phyloP scores from a whole-genome alignment of 345 rosid genomes.

The Sonneratia caseolaris region DNA sequence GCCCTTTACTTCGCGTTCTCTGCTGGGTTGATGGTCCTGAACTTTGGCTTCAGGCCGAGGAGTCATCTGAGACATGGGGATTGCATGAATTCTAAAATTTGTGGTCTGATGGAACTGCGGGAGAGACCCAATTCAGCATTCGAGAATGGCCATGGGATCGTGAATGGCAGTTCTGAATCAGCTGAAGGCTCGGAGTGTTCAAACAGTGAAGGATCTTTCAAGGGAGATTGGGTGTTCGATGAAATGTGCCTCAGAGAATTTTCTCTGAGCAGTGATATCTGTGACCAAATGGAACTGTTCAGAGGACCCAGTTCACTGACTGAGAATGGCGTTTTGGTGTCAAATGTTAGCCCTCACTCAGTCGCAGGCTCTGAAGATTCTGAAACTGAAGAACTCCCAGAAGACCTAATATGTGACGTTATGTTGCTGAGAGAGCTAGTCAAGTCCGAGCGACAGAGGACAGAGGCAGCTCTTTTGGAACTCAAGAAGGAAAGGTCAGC shows the following conservation, averaged over 20 bases:
- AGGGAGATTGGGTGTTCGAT: background rate
- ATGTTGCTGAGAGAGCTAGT: conserved; percentile 45
- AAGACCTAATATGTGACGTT: conserved; percentile 48
- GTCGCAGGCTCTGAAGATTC: background rate
- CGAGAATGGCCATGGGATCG: background rate
- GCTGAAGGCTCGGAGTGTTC: background rate
- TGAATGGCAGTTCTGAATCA: background rate
- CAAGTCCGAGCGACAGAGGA: conserved; percentile 45
- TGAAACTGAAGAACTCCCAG: conserved; percentile 25
- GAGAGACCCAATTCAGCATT: background rate
- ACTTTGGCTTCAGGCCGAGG: background rate
- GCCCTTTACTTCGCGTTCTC: conserved; percentile 3
- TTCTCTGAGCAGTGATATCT: background rate
- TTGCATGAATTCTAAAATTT: background rate
- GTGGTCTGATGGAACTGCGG: conserved; percentile 2
- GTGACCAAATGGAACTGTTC: background rate
- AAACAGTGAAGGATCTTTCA: background rate
- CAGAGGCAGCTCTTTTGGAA: conserved; percentile 31
- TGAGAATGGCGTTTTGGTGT: background rate
- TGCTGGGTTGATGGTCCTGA: background rate
- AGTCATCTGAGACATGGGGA: background rate
- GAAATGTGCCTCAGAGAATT: background rate
- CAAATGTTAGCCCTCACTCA: background rate
- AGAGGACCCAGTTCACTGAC: background rate
- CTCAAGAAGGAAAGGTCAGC: conserved; percentile 73